These are phyloP conservation scores for Balakata baccata DNA, from an alignment of 345 rosid genomes.

Conservation along the genomic window DNA sequence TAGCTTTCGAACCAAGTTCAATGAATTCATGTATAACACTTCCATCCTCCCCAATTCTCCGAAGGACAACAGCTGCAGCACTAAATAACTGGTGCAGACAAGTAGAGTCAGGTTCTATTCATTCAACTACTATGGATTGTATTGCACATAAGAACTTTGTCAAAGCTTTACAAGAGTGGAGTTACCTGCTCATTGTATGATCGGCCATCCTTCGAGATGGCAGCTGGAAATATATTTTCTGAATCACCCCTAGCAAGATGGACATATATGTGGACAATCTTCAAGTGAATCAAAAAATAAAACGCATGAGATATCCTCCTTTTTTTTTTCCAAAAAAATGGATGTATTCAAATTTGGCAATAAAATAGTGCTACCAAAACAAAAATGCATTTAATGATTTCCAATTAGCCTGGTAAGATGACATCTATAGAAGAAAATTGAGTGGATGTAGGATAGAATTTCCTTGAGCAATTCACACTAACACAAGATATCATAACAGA, in stretches of 20 bases:
- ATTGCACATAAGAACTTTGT: not conserved
- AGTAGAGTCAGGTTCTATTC: conserved; percentile 18
- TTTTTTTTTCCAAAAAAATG: too few relatives aligned
- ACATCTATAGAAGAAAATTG: not conserved
- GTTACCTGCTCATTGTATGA: conserved; percentile 92
- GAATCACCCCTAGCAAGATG: conserved; percentile 87
- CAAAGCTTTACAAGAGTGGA: not conserved
- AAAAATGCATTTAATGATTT: not conserved
- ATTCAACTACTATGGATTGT: not conserved
- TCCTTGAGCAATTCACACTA: not conserved
- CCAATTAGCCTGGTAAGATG: not conserved
- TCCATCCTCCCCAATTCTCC: conserved; percentile 74
- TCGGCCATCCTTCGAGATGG: conserved; percentile 93
- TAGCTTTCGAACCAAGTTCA: conserved; percentile 74
- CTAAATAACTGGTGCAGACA: conserved; percentile 59
- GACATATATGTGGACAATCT: conserved; percentile 90
- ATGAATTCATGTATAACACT: conserved; percentile 68
- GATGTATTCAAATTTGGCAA: not conserved
- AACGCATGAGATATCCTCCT: conserved; percentile 4
- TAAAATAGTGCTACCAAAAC: not conserved
- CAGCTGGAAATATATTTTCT: conserved; percentile 70
- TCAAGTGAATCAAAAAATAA: conserved; percentile 28
- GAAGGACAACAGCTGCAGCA: conserved; percentile 82
- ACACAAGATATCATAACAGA: not conserved
- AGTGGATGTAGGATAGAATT: not conserved